These are phyloP conservation scores for Protea cynaroides DNA, from an alignment of 164 flowering plant species.

Conservation along the genomic window DNA sequence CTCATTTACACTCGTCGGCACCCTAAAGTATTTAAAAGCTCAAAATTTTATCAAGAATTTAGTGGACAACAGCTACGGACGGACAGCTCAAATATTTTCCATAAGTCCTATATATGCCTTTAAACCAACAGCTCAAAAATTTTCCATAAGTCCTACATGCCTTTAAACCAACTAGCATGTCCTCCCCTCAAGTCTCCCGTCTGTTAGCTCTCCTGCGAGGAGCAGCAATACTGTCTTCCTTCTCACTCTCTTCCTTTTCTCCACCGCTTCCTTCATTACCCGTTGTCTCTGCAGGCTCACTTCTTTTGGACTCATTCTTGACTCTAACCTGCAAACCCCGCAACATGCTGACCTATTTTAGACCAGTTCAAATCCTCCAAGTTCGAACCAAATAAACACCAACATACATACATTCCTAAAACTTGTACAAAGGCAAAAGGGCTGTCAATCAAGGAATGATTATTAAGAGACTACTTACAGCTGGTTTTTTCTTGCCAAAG, in stretches of 20 bases:
- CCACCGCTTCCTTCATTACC: conserved; percentile 26
- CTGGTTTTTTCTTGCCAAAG: conserved; percentile 80
- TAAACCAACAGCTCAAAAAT: conserved; percentile 1
- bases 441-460: too few species aligned
- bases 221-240: conserved; percentile 38
- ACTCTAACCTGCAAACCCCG: conserved; percentile 21
- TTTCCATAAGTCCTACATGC: background rate
- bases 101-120: too few species aligned
- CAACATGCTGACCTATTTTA: background rate
- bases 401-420: too few species aligned
- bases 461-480: too few species aligned
- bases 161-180: background rate
- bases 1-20: background rate
- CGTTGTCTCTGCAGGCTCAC: conserved; percentile 21
- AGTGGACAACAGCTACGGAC: background rate
- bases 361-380: background rate
- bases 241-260: conserved; percentile 36
- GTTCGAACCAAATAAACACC: too few species aligned
- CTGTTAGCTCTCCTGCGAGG: conserved; percentile 45
- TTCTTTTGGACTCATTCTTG: conserved; percentile 8
- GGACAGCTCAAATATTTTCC: conserved; percentile 1
- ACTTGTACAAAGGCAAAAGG: too few species aligned
- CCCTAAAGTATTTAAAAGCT: too few species aligned
- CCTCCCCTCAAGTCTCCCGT: conserved; percentile 35
- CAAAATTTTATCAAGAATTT: background rate